Base-by-base conservation (phyloP, 2,329 filamentous ascomycete species). In the Fusarium torreyae region DNA sequence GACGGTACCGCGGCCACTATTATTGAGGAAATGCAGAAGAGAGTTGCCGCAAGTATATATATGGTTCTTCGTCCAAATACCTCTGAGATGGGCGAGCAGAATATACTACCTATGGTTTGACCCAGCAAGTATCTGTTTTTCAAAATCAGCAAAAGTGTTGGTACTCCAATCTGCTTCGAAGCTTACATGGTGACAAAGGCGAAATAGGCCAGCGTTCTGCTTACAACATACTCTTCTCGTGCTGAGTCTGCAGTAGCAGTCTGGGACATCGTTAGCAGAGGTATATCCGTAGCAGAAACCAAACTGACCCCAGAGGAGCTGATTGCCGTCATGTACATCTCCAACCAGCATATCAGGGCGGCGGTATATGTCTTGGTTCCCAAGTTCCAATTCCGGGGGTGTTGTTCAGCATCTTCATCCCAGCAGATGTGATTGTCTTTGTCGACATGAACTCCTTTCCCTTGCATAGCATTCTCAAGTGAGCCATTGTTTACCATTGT, bases 261-360 rank as follows among this genome's bases (percentile, higher is more conserved):
- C 53, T 57, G 4, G 15, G 9, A 24, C 6, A 13, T 34, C 3
- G 2, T 57, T 26, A 57, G 53, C 26, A 40, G 11, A 26, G 4
- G 1, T 34, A 6, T 5, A 10, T 17, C 18, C 7, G 20, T 15
- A 20, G 6, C 2, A 14, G 26, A 10, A 9, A 11, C 1, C 14
- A 14, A 2, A 17, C 53, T 20, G 4, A 57, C 53, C 34, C 53
- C 53, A 26, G 53, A 57, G 13, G 45, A 51, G 5, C 53, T 57
- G 5, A 57, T 57, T 14, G 53, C 53, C 4, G 45, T 57, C 53
- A 57, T 57, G 26, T 57, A 57, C 53, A 57, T 57, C 7, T 57
- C 53, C 26, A 57, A 7, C 53, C 53, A 57, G 9, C 53, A 57
- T 34, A 57, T 57, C 7, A 57, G 7, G 7, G 36, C 53, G 9